phyloP scores from a whole-genome alignment of 129 eudicot species.

The Flaveria brownii region DNA sequence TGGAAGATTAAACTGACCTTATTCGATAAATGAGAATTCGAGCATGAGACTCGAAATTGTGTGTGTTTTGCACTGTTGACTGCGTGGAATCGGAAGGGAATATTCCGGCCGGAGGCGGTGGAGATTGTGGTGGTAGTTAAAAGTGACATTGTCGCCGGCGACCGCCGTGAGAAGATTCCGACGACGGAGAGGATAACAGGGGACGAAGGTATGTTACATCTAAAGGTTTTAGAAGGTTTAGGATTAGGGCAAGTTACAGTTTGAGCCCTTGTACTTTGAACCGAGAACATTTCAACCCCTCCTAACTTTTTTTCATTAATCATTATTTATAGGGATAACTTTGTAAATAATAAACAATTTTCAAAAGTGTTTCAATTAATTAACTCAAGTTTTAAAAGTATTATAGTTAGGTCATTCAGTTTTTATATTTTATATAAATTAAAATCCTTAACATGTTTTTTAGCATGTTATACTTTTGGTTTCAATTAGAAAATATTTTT shows the following conservation, averaged over 20 bases:
- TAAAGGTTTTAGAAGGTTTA: conserved; percentile 5
- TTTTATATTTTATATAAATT: no score
- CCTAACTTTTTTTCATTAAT: neutral
- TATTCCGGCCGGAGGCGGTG: conserved; percentile 28
- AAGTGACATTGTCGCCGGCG: conserved; percentile 40
- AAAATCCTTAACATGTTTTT: no score
- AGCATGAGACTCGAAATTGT: conserved; percentile 40
- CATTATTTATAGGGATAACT: no score
- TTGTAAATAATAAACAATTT: no score
- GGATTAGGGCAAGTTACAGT: conserved; percentile 23
- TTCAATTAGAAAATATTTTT: no score
- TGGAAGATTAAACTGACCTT: conserved; percentile 36
- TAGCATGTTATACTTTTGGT: no score
- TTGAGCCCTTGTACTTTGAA: conserved; percentile 18
- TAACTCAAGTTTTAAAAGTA: no score
- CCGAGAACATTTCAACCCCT: conserved; percentile 10
- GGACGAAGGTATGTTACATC: neutral
- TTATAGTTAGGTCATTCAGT: no score
- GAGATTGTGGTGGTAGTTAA: conserved; percentile 27
- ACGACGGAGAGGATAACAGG: neutral
- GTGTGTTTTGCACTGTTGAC: conserved; percentile 12
- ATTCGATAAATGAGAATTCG: conserved; percentile 25
- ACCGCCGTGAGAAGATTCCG: conserved; percentile 27
- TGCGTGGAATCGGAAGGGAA: conserved; percentile 20
- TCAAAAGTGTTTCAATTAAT: no score